Base-by-base conservation (phyloP, 208 protist species). In the Trypanosoma cruzi region DNA sequence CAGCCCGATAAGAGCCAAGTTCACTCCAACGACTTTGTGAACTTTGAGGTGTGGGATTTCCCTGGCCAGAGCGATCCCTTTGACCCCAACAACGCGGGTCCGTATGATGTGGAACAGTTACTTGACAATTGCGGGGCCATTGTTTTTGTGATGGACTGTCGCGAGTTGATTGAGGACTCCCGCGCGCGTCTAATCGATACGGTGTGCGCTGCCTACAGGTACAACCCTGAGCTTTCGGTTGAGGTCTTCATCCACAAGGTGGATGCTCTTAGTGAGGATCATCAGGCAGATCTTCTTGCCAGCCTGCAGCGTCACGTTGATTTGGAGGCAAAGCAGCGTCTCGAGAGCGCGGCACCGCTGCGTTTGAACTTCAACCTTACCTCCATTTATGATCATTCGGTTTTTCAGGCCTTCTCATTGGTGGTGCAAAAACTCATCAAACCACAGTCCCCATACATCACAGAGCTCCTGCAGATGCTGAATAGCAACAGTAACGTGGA, bases 211-310 rank as follows among this genome's bases (percentile, higher is more conserved):
- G 86, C 85, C 18, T 87, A 94, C 58, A 71, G 76, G 28, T 84
- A 86, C 73, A 90, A 89, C 75, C 88, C 85, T 0, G 77, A 86
- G 32, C 79, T 96, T 10, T 90, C 78, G 56, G 75, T 94, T 7
- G 91, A 96, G 75, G 91, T 96, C 31, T 96, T 96, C 59, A 93
- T 96, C 52, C 91, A 96, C 79, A 96, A 96, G 62, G 91, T 94
- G 31, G 91, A 96, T 68, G 85, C 84, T 24, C 79, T 96, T 18
- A 93, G 84, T 46, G 91, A 96, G 65, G 88, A 93, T 37, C 88
- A 96, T 49, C 88, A 96, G 74, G 71, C 81, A 8, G 88, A 96
- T 66, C 77, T 94, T 13, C 80, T 94, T 42, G 80, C 81, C 16
- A 89, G 77, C 49, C 73, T 96, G 57, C 86, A 94, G 76, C 86